Conservation (phyloP, 345 rosid species). For the thale cress (Arabidopsis thaliana) region DNA sequence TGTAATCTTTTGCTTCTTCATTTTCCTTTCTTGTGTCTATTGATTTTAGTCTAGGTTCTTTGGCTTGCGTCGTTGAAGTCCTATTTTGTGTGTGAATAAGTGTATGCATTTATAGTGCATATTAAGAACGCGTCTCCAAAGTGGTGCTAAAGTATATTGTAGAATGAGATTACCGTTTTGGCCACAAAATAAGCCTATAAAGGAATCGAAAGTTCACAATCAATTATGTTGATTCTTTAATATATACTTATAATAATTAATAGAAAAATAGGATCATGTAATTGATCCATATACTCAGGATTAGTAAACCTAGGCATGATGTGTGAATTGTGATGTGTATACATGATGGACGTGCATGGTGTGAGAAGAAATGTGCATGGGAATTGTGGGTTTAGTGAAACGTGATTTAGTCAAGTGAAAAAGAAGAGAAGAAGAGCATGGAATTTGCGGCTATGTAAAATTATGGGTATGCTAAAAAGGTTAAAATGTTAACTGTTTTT, state of each 20-base stretch:
- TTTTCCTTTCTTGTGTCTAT: background rate
- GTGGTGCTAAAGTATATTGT: background rate
- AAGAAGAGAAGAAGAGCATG: constrained; percentile 21
- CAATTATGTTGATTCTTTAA: background rate
- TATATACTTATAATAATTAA: too few relatives aligned
- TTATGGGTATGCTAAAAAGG: background rate
- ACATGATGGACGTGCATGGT: constrained; percentile 28
- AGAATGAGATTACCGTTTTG: constrained; percentile 19
- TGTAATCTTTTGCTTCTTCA: constrained; percentile 36
- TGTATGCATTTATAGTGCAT: background rate
- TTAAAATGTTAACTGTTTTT: background rate
- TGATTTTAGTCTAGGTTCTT: background rate
- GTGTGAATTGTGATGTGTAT: background rate
- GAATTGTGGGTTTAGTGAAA: constrained; percentile 34
- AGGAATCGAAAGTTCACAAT: constrained; percentile 6
- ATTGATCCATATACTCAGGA: background rate
- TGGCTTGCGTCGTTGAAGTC: background rate
- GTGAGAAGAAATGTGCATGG: constrained; percentile 33
- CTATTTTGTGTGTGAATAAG: background rate
- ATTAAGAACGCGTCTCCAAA: background rate
- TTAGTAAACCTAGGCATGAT: constrained; percentile 14
- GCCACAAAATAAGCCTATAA: background rate
- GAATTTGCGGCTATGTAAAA: background rate
- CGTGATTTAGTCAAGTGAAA: constrained; percentile 34
- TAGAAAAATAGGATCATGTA: background rate